Percentiles rank a stretch among this genome's conserved stretches.
These are phyloP conservation scores for Flaveria linearis DNA, from an alignment of 129 eudicot species.

Conservation along the genomic window DNA sequence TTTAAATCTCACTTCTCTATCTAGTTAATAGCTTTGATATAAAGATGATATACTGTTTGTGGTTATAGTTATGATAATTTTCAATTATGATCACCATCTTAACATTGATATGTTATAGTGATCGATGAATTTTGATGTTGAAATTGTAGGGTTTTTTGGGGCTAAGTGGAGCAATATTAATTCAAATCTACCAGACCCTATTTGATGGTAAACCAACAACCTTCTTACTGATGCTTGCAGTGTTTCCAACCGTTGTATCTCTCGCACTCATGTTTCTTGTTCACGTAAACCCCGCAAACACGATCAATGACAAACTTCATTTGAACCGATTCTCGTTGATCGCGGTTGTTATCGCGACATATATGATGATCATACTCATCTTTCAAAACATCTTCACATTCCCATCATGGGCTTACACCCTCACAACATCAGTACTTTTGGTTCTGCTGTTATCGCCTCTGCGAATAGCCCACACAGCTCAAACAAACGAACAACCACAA, in stretches of 20 bases:
- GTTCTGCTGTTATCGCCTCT: constrained; percentile 62
- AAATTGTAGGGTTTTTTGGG: constrained; percentile 84
- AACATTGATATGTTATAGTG: neutral
- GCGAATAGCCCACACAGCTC: constrained; percentile 48
- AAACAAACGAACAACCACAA: constrained; percentile 22
- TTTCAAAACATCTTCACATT: constrained; percentile 53
- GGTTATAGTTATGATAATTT: too few species aligned
- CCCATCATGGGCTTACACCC: constrained; percentile 48
- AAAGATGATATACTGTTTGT: too few species aligned
- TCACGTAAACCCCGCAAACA: constrained; percentile 35
- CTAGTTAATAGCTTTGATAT: too few species aligned
- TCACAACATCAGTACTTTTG: constrained; percentile 42
- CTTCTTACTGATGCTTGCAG: constrained; percentile 68
- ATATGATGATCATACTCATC: constrained; percentile 59
- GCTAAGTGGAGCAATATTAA: constrained; percentile 80
- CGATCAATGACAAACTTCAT: constrained; percentile 50
- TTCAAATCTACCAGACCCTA: constrained; percentile 64
- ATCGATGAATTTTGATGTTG: neutral
- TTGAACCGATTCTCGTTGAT: constrained; percentile 53
- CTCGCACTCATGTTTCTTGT: constrained; percentile 71
- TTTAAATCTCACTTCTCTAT: too few species aligned
- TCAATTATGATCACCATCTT: too few species aligned
- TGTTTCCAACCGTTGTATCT: constrained; percentile 57
- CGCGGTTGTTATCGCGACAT: constrained; percentile 57
- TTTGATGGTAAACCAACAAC: constrained; percentile 54